A percentile compares a stretch with the other conserved stretches of the same genome.
phyloP scores from a whole-genome alignment of 2,329 filamentous ascomycete genomes.

The Acrocalymma vagum region DNA sequence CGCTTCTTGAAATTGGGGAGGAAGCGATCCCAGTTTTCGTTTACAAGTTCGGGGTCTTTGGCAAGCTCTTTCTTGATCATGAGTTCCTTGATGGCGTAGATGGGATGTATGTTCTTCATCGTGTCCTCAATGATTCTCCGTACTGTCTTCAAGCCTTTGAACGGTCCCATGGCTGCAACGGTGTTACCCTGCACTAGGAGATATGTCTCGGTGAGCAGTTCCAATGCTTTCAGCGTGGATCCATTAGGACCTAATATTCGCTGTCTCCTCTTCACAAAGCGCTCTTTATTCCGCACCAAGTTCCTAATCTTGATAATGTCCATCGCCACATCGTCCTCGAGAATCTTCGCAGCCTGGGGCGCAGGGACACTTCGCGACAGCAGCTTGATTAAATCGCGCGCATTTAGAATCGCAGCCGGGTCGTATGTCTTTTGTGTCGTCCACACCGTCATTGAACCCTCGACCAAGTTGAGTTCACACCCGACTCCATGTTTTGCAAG shows the following conservation, averaged over 20 bases:
- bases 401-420: slow-evolving; percentile 91
- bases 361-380: slow-evolving; percentile 85
- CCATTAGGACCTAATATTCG: slow-evolving; percentile 91
- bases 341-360: slow-evolving; percentile 90
- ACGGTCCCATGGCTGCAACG: slow-evolving; percentile 89
- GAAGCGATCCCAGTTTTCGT: slow-evolving; percentile 95
- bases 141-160: slow-evolving; percentile 92
- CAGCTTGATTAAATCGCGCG: slow-evolving; percentile 92
- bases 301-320: slow-evolving; percentile 96
- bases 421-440: slow-evolving; percentile 93
- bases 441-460: slow-evolving; percentile 96
- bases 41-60: slow-evolving; percentile 84
- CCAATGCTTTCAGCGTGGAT: slow-evolving; percentile 90
- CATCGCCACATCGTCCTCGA: slow-evolving; percentile 89
- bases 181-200: slow-evolving; percentile 97
- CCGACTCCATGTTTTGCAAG: slow-evolving; percentile 89
- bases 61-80: slow-evolving; percentile 94
- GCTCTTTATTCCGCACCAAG: slow-evolving; percentile 90
- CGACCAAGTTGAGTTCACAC: slow-evolving; percentile 91
- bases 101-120: slow-evolving; percentile 92
- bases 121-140: slow-evolving; percentile 87
- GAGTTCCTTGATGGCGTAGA: slow-evolving; percentile 93
- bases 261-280: slow-evolving; percentile 94
- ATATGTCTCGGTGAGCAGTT: slow-evolving; percentile 86
- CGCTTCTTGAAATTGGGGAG: slow-evolving; percentile 97